Evolutionary conservation across 495 filamentous ascomycete species (phyloP), one percentile per base, ranked within the genome.

Genomic region (Annulohypoxylon nitens): DNA sequence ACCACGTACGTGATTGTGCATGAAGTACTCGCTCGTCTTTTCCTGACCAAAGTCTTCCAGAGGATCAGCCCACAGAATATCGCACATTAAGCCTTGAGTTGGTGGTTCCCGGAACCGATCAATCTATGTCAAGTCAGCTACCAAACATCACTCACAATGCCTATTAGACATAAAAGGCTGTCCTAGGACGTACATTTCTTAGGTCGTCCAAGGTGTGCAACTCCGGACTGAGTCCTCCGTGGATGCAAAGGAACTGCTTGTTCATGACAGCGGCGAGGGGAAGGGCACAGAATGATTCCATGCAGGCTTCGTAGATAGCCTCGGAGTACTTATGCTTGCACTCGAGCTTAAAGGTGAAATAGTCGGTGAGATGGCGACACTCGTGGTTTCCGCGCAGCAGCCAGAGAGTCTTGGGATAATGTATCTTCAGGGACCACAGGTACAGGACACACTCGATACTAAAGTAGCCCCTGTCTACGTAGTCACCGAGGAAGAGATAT

Each of bases 251-350:
- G 81, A 99, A 99, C 75, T 99, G 96, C 86, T 98, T 99, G 88
- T 99, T 99, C 96, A 99, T 99, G 67, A 99, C 90, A 16, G 96
- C 96, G 69, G 96, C 96, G 79, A 99, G 86, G 54, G 96, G 96
- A 74, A 99, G 86, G 74, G 91, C 86, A 80, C 96, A 99, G 88
- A 99, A 99, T 34, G 96, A 95, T 68, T 98, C 94, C 89, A 97
- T 95, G 83, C 96, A 98, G 41, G 96, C 96, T 81, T 99, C 96
- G 80, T 99, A 99, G 68, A 99, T 90, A 73, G 88, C 88, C 83
- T 98, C 96, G 55, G 93, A 97, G 82, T 99, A 99, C 78, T 99
- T 99, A 88, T 99, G 94, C 84, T 96, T 97, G 86, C 96, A 99
- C 82, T 99, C 96, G 62, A 99, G 88, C 86, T 98, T 98, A 86